Base-by-base conservation (phyloP, 306 rosid genomes). In the Castanea sativa region DNA sequence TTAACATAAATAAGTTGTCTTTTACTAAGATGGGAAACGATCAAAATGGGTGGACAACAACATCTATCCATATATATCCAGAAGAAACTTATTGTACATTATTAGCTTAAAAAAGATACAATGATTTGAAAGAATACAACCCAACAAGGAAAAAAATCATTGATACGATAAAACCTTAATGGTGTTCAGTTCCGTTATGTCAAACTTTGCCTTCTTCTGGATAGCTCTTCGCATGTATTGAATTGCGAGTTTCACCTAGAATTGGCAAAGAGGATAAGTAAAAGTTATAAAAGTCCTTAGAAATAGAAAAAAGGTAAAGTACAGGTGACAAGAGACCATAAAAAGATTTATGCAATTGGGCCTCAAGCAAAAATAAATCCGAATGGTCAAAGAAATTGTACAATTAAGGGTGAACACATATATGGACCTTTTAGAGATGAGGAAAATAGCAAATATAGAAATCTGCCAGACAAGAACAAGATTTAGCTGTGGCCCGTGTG, bases 121-220 rank as follows among this genome's bases (percentile, higher is more conserved):
- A 13, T 13, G 9, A 27, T 61, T 11, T 29, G 11, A 64, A 14
- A 64, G 16, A 64, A 69, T 58, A 69, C 6, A 64, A 70, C 12
- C 25, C 74, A 57, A 41, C 58, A 68, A 58, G 7, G 8, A 52
- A 53, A 51, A 55, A 32, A 55, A 32, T 32, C 58, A 64, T 29
- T 23, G n/a, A 63, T 25, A 27, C 64, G 69, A 72, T 57, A 51
- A 43, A 41, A 87, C 99, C 98, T 95, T 95, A 67, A 91, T 79
- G 32, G 98, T 89, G 84, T 91, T 95, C 79, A 95, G 84, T 74
- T 91, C 92, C 77, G 61, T 76, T 81, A 96, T 96, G 91, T 96
- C 98, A 81, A 96, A 93, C 81, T 93, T 93, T 75, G 98, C 99
- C 92, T 95, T 95, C 86, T 93, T 95, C 83, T 88, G 99, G 85